Evolutionary conservation across 306 rosid genomes (phyloP), one percentile per base, ranked within the genome.

Genomic region (Cicer judaicum): DNA sequence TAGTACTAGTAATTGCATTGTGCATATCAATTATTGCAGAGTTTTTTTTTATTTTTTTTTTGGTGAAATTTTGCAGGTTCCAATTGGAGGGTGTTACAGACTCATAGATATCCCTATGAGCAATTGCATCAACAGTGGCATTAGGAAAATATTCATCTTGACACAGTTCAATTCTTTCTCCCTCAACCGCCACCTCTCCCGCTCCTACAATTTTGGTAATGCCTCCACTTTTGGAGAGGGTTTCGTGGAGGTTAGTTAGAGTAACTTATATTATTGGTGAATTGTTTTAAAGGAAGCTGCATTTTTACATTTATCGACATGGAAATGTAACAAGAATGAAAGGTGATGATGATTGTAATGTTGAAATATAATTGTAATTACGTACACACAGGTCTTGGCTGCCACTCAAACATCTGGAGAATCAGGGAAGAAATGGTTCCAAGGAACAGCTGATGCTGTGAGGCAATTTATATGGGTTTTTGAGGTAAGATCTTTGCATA

Each of bases 361-460:
- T 44, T 53, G 82, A 76, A n/a, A 44, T 64, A 52, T 85, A 9
- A 7, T 56, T 56, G 39, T 56, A 72, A 81, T 57, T 50, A 21
- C 60, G n/a, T 47, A 42, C 43, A 65, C 19, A 44, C 70, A 91
- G 98, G 98, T 93, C 60, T 84, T 93, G 86, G 98, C 98, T 65
- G 98, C 98, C 12, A 93, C 98, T 76, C 98, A 93, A 82, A 91
- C 97, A 8, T 84, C 95, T 1, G 98, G 98, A 70, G 93, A 88
- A 74, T 66, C 93, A 10, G 98, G 98, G 78, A 93, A 88, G 61
- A 91, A 44, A 76, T 93, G 98, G 98, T 93, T 91, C 79, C 97
- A 93, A 75, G 96, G 98, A 54, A 93, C 98, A 59, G 97, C 98
- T 8, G 98, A 93, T 84, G 98, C 97, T 59, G 98, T 93, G 59